These are phyloP conservation scores for Claviceps fusiformis DNA, from an alignment of 2,329 filamentous ascomycete species.

Conservation along the genomic window DNA sequence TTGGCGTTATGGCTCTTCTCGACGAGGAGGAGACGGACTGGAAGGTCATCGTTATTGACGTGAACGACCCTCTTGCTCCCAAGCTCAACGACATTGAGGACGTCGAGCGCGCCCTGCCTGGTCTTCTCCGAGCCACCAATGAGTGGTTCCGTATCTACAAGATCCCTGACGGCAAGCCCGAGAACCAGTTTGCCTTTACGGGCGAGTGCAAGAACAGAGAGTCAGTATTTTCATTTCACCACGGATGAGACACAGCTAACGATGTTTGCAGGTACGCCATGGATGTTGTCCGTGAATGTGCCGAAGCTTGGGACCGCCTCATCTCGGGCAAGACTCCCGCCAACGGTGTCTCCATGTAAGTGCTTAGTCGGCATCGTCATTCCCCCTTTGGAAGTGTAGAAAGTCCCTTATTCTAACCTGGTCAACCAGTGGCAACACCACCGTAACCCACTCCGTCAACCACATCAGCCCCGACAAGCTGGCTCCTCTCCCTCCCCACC, in stretches of 20 bases:
- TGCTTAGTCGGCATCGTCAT: constrained; percentile 16
- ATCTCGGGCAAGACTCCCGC: constrained; percentile 76
- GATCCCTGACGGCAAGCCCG: constrained; percentile 99
- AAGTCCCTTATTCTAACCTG: constrained; percentile 14
- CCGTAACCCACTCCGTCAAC: constrained; percentile 59
- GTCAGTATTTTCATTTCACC: constrained; percentile 25
- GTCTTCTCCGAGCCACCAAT: constrained; percentile 92
- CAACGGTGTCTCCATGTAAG: constrained; percentile 72
- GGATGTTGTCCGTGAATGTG: constrained; percentile 90
- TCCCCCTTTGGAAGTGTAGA: not conserved
- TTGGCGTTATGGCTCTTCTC: constrained; percentile 97
- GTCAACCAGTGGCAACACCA: constrained; percentile 59
- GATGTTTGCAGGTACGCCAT: constrained; percentile 57
- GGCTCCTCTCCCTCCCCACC: constrained; percentile 60
- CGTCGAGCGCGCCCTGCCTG: constrained; percentile 94
- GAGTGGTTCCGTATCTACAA: constrained; percentile 99
- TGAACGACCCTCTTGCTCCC: constrained; percentile 89
- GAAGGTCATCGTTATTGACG: constrained; percentile 99
- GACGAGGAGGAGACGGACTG: constrained; percentile 99
- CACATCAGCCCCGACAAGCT: constrained; percentile 57
- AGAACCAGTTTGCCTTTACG: constrained; percentile 99
- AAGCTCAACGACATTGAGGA: constrained; percentile 99
- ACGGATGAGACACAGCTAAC: not conserved
- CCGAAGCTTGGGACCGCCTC: constrained; percentile 93
- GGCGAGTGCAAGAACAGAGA: constrained; percentile 99